phyloP scores from a whole-genome alignment of 441 rosid genomes.

The Populus hybrid region DNA sequence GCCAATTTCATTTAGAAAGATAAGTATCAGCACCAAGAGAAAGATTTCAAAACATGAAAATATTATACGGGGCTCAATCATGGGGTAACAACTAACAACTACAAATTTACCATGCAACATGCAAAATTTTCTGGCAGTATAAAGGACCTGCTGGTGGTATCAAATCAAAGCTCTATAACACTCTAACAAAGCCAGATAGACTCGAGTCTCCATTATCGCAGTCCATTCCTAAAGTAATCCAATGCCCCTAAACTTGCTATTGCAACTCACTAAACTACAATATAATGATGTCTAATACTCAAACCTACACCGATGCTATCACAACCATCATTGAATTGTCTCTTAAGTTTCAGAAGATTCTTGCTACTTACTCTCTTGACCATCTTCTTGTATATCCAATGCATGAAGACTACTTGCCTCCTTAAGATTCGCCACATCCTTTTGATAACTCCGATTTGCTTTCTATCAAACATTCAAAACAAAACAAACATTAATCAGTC shows the following conservation, averaged over 20 bases:
- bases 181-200: no score
- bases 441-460: slow-evolving; percentile 90
- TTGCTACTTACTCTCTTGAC: slow-evolving; percentile 46
- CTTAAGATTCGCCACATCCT: slow-evolving; percentile 65
- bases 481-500: neutral
- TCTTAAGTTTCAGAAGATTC: neutral
- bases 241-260: neutral
- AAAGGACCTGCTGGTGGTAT: neutral
- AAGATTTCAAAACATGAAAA: no score
- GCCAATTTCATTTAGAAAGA: no score
- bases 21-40: no score
- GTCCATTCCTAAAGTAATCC: neutral
- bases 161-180: neutral
- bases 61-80: no score
- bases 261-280: neutral
- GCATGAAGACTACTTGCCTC: slow-evolving; percentile 48
- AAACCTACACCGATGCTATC: no score
- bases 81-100: no score
- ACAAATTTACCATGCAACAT: no score
- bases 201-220: no score
- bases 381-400: slow-evolving; percentile 46
- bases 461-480: slow-evolving; percentile 47
- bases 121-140: slow-evolving; percentile 14
- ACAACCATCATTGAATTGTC: no score
- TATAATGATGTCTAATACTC: no score